phyloP scores from a whole-genome alignment of 345 rosid species.

The Populus nigra region DNA sequence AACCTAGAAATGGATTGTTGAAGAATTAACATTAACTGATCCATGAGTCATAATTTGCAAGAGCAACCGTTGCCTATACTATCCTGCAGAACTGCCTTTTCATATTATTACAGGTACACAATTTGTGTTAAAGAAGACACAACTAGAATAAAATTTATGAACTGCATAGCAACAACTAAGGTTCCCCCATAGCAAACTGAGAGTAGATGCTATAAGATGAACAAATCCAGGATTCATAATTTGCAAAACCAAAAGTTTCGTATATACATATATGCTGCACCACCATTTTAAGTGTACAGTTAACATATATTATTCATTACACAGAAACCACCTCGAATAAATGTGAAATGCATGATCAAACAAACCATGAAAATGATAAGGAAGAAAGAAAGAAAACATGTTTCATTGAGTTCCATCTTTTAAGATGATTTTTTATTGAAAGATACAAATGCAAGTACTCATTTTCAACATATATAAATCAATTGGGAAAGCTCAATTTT shows the following conservation, averaged over 20 bases:
- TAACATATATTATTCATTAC: not conserved
- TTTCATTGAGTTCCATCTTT: not conserved
- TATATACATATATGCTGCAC: not conserved
- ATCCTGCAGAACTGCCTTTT: not conserved
- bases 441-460: not conserved
- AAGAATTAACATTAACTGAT: not conserved
- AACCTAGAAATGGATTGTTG: not conserved
- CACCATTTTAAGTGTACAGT: not conserved
- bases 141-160: not conserved
- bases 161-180: too few relatives aligned
- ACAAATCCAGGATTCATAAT: not conserved
- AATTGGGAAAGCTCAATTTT: not conserved
- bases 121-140: not conserved
- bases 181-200: not conserved
- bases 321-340: not conserved
- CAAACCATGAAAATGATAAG: not conserved
- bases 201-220: not conserved
- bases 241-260: not conserved
- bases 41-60: too few relatives aligned
- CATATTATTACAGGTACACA: not conserved
- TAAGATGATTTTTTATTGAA: not conserved
- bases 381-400: slow-evolving; percentile 1
- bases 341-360: not conserved
- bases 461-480: not conserved
- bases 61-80: not conserved